Evolutionary conservation across 2,329 filamentous ascomycete genomes (phyloP).

Genomic region (Fusarium sp.): DNA sequence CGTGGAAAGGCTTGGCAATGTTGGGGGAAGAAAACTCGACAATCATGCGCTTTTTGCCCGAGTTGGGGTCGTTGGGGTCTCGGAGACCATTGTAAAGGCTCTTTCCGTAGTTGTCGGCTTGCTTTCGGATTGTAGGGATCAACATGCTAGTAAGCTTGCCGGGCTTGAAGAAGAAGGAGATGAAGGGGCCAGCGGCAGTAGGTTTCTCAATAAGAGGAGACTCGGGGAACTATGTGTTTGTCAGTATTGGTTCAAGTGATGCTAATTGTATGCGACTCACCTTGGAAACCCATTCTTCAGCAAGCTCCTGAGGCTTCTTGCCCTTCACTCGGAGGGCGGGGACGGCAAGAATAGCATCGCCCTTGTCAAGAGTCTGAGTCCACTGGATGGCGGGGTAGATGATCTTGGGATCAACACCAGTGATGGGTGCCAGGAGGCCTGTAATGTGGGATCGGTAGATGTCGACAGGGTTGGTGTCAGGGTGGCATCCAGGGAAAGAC

Average conservation of each 20-base stretch:
- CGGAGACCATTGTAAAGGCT: slow-evolving; percentile 71
- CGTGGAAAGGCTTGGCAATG: slow-evolving; percentile 88
- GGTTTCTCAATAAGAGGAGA: slow-evolving; percentile 81
- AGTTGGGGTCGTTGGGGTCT: slow-evolving; percentile 71
- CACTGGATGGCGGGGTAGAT: slow-evolving; percentile 83
- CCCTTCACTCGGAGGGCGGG: slow-evolving; percentile 85
- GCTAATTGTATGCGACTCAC: slow-evolving; percentile 53
- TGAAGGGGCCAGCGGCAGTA: slow-evolving; percentile 73
- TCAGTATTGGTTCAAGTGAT: slow-evolving; percentile 6
- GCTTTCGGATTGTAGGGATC: slow-evolving; percentile 76
- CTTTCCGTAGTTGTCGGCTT: slow-evolving; percentile 64
- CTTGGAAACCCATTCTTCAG: slow-evolving; percentile 71
- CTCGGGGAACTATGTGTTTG: slow-evolving; percentile 72
- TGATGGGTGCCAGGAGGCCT: slow-evolving; percentile 74
- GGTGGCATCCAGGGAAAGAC: slow-evolving; percentile 69
- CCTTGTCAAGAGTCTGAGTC: slow-evolving; percentile 84
- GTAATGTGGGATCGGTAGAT: slow-evolving; percentile 84
- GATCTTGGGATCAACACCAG: slow-evolving; percentile 76
- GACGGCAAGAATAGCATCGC: slow-evolving; percentile 82
- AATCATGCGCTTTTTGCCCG: slow-evolving; percentile 75
- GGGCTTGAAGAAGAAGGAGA: slow-evolving; percentile 86
- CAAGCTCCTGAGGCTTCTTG: slow-evolving; percentile 73
- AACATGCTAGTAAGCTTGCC: slow-evolving; percentile 73
- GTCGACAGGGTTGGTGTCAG: slow-evolving; percentile 80
- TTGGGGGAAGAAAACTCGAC: slow-evolving; percentile 90